Evolutionary conservation across 2,329 filamentous ascomycete species (phyloP), one percentile per base, ranked within the genome.

Genomic region (Phyllosticta ampelicida): DNA sequence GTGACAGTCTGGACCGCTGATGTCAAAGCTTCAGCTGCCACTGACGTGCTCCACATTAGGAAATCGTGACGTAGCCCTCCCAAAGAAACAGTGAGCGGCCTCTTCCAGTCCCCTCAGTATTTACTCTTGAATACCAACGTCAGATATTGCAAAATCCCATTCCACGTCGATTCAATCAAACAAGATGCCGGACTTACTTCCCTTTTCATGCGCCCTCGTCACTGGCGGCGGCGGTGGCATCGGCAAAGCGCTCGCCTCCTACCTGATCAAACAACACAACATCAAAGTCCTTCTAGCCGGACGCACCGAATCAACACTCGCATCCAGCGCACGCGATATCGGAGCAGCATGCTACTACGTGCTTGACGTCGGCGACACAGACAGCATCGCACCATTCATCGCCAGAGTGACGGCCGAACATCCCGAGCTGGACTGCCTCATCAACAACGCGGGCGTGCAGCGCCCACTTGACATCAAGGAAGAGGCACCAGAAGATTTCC

Each of bases 381-480:
- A 66, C 0, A 64, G 70, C 1, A 77, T 82, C 9, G 71, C 77
- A 0, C 50, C 55, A 0, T 81, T 83, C 61, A 68, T 78, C 56
- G 59, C 73, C 49, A 72, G 71, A 16, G 64, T 83, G 49, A 75
- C 72, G 2, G 62, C 60, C 2, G 75, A 81, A 5, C 77, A 44
- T 16, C 79, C 78, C 0, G 76, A 81, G 5, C 65, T 83, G 2
- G 80, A 84, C 67, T 83, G 80, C 62, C 65, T 84, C 0, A 70
- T 84, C 65, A 84, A 83, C 69, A 83, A 84, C 57, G 80, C 80
- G 0, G 80, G 80, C 1, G 78, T 83, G 0, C 80, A 84, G 65
- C 69, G 79, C 1, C 81, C 79, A 0, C 72, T 84, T 1, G 67
- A 78, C 16, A 71, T 80, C 0, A 73, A 71, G 48, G 65, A n/a